Evolutionary conservation across 768 basidiomycete species (phyloP), one percentile per base, ranked within the genome.

Genomic region (Podaxis mareebaensis): DNA sequence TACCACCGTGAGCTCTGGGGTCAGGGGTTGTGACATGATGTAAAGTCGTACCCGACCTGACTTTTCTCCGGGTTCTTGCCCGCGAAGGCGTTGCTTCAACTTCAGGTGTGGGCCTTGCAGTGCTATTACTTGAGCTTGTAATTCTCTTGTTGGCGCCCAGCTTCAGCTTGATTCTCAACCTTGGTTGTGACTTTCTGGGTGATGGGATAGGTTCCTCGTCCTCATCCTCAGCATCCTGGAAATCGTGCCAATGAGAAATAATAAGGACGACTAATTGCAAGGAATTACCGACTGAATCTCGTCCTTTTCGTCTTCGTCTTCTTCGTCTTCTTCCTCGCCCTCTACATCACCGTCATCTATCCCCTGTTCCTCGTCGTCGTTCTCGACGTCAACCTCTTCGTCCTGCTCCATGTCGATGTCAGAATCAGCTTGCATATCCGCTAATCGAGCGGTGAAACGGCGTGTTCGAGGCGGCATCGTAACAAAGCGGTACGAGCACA

Each of bases 91-190:
- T 65, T 2, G 40, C 56, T 65, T 69, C 56, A 53, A 61, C 40
- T 28, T 64, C 67, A 24, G 75, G 69, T 46, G 73, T 64, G 30
- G 75, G 63, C 61, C 72, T 38, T 15, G 64, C 67, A 54, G 72
- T 67, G 64, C 74, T 67, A 61, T 74, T 64, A 66, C 67, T 46
- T 63, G 74, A 15, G 69, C 74, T 42, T 12, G 54, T 46, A 67
- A 70, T 65, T 66, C 76, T 61, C 70, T 73, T 48, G 74, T 71
- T 64, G 65, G 77, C 74, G 13, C 85, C 83, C 3, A 88, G 70
- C 67, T 85, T 89, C 51, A 88, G 77, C 71, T 82, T 88, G 69
- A 89, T 89, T 67, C 84, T 87, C 22, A 89, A 79, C 5, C 81
- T 77, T 3, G 83, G 80, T 68, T 68, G 78, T 53, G 73, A 69